A percentile compares a stretch with the other conserved stretches of the same genome.
These are phyloP conservation scores for Coemansia sp. DNA, from an alignment of 192 early-diverging fungal species.

Conservation along the genomic window DNA sequence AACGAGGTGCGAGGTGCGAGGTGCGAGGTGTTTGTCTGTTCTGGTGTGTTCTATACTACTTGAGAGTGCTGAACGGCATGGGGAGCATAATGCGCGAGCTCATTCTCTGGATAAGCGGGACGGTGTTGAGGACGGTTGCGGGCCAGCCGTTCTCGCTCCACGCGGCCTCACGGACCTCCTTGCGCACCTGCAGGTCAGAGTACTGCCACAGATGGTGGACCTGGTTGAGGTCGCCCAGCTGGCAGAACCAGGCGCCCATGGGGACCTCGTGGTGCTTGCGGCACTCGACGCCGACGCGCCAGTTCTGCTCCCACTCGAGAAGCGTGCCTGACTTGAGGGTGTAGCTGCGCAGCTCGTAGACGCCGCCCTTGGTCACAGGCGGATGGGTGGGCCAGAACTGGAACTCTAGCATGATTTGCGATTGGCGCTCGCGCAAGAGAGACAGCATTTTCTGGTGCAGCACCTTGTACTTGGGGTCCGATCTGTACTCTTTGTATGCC, in stretches of 20 bases:
- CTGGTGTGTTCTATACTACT: too few species aligned
- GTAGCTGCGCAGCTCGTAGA: slow-evolving; percentile 92
- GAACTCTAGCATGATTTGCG: slow-evolving; percentile 90
- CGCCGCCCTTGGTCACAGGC: slow-evolving; percentile 70
- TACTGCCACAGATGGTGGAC: slow-evolving; percentile 95
- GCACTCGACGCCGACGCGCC: slow-evolving; percentile 85
- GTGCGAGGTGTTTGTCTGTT: too few species aligned
- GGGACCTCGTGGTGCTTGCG: slow-evolving; percentile 84
- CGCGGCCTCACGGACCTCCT: slow-evolving; percentile 83
- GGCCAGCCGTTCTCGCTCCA: slow-evolving; percentile 96
- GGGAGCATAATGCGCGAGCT: slow-evolving; percentile 75
- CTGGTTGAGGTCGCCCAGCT: slow-evolving; percentile 80
- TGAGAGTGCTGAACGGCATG: slow-evolving; percentile 71
- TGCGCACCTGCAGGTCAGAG: slow-evolving; percentile 81
- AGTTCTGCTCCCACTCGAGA: slow-evolving; percentile 91
- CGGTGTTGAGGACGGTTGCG: slow-evolving; percentile 87
- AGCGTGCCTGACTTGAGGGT: slow-evolving; percentile 80
- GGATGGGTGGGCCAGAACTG: slow-evolving; percentile 83
- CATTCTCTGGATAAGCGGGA: slow-evolving; percentile 77
- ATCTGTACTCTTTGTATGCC: slow-evolving; percentile 56
- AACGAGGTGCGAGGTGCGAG: too few species aligned
- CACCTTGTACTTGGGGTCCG: slow-evolving; percentile 64
- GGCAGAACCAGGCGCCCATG: slow-evolving; percentile 95
- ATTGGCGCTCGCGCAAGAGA: slow-evolving; percentile 68
- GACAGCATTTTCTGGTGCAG: slow-evolving; percentile 66